A percentile compares a stretch with the other conserved stretches of the same genome.
Conservation (phyloP, 108 stramenopile genomes). For the Cylindrotheca fusiformis region DNA sequence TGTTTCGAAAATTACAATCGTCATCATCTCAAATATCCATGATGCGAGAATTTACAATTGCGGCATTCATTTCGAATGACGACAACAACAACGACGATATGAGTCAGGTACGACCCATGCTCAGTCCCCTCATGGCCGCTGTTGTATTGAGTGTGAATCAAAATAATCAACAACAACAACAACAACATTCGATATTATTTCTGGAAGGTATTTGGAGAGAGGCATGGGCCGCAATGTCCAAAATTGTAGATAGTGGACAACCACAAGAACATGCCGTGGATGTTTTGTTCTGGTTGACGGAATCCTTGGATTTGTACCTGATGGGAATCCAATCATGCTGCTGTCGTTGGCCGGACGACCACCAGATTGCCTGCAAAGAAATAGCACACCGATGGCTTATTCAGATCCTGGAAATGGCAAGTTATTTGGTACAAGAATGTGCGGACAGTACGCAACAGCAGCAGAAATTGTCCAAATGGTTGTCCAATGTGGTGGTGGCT, state of each 20-base stretch:
- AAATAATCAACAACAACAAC: conserved; percentile 2
- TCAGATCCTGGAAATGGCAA: conserved; percentile 28
- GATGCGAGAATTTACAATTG: conserved; percentile 24
- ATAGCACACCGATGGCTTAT: conserved; percentile 30
- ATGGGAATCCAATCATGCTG: conserved; percentile 14
- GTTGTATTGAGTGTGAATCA: conserved; percentile 20
- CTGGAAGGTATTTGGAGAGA: conserved; percentile 36
- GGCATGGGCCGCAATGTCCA: conserved; percentile 11
- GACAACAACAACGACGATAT: conserved; percentile 9
- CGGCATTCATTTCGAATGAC: background rate
- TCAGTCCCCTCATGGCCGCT: conserved; percentile 35
- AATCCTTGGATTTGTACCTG: conserved; percentile 25
- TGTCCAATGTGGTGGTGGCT: conserved; percentile 16
- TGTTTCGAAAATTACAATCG: conserved; percentile 22
- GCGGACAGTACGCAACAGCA: background rate
- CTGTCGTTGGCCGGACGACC: background rate
- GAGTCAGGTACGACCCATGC: conserved; percentile 10
- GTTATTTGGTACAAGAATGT: conserved; percentile 8
- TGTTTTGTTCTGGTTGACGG: conserved; percentile 30
- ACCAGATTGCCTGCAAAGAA: conserved; percentile 22
- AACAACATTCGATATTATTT: conserved; percentile 22
- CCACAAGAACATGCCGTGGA: conserved; percentile 7
- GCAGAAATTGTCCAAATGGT: conserved; percentile 15
- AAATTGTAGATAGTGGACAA: background rate
- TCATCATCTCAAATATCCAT: conserved; percentile 14